phyloP scores from a whole-genome alignment of 2,329 filamentous ascomycete species.

The Hymenoscyphus infarciens region DNA sequence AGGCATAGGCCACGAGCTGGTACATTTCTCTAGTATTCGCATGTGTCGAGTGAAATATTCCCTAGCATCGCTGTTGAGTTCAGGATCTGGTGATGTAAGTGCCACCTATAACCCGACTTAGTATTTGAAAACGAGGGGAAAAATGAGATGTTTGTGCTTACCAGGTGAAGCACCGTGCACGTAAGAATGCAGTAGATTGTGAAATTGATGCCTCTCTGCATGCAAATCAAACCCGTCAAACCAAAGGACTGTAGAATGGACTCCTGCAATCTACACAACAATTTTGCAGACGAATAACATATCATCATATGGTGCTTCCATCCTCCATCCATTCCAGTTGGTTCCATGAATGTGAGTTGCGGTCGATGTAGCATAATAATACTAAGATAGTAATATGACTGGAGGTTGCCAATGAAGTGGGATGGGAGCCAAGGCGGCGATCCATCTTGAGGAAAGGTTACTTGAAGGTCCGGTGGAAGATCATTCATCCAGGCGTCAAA shows the following conservation, averaged over 20 bases:
- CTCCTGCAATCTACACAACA: conserved; percentile 82
- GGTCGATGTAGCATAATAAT: conserved; percentile 86
- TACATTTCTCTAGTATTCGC: conserved; percentile 85
- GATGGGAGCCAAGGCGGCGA: conserved; percentile 81
- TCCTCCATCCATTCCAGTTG: conserved; percentile 62
- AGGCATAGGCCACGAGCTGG: conserved; percentile 78
- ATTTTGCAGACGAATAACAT: conserved; percentile 81
- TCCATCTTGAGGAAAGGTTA: conserved; percentile 74
- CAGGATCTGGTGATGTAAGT: conserved; percentile 87
- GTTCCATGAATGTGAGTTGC: conserved; percentile 75
- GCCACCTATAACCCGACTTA: conserved; percentile 60
- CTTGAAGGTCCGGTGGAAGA: conserved; percentile 72
- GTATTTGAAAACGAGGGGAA: neutral
- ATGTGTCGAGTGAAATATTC: conserved; percentile 92
- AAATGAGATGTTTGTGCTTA: conserved; percentile 46
- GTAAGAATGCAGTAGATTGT: conserved; percentile 90
- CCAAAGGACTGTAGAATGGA: conserved; percentile 74
- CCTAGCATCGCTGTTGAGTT: conserved; percentile 77
- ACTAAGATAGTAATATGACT: conserved; percentile 82
- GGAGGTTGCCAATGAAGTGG: conserved; percentile 84
- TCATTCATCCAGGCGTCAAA: conserved; percentile 73
- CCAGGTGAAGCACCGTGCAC: conserved; percentile 88
- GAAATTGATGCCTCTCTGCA: conserved; percentile 93
- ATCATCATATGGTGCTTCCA: conserved; percentile 89
- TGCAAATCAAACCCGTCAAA: conserved; percentile 76